These are phyloP conservation scores for Phytophthora brassicae DNA, from an alignment of 352 stramenopile genomes.

Conservation along the genomic window DNA sequence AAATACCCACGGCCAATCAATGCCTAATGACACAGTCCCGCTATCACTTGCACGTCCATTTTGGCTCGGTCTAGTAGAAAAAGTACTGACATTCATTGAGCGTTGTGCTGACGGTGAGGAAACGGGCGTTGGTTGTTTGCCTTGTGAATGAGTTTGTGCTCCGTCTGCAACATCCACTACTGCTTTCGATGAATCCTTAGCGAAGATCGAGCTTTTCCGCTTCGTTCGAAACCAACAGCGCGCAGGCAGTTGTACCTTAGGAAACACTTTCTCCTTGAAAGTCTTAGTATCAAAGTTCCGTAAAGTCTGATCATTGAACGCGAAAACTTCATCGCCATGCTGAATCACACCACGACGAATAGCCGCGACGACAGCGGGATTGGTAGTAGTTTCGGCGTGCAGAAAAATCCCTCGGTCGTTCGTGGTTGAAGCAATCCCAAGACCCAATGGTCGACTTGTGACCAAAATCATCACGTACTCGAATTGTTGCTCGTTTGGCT, in stretches of 20 bases:
- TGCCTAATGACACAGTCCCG: constrained; percentile 27
- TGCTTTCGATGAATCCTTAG: background rate
- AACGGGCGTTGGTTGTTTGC: background rate
- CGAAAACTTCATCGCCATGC: constrained; percentile 63
- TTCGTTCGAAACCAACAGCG: constrained; percentile 66
- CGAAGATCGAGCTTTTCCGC: constrained; percentile 24
- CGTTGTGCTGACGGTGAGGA: background rate
- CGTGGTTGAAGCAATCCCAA: constrained; percentile 38
- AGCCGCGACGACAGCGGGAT: constrained; percentile 43
- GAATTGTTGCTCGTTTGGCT: constrained; percentile 32
- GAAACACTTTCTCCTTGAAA: constrained; percentile 43
- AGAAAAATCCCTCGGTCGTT: constrained; percentile 31
- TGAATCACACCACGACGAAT: constrained; percentile 54
- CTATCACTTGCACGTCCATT: constrained; percentile 4
- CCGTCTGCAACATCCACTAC: background rate
- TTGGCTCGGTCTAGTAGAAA: background rate
- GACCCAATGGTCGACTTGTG: constrained; percentile 49
- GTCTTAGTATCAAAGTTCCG: constrained; percentile 24
- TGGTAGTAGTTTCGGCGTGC: constrained; percentile 31
- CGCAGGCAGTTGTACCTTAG: constrained; percentile 35
- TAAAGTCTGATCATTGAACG: constrained; percentile 58
- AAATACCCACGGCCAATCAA: constrained; percentile 82
- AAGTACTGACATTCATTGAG: background rate
- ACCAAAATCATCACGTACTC: constrained; percentile 72
- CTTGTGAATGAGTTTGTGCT: background rate